A percentile compares a stretch with the other conserved stretches of the same genome.
Conservation (phyloP, 495 filamentous ascomycete genomes). For the Schizothecium vesticola region DNA sequence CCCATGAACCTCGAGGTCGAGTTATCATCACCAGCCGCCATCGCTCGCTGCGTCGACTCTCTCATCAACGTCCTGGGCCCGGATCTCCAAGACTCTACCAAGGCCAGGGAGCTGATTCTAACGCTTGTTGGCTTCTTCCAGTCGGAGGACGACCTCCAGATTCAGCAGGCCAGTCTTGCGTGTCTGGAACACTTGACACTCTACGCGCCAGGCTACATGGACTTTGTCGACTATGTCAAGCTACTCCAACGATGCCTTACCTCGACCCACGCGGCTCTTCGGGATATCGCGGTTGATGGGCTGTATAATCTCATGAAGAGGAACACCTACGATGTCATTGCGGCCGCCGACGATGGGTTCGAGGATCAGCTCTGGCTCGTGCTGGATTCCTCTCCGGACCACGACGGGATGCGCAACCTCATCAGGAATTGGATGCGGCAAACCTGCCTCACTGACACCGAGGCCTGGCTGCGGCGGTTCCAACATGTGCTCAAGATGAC, state of each 20-base stretch:
- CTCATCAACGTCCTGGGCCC: constrained; percentile 94
- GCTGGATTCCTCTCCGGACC: constrained; percentile 68
- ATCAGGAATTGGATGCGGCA: constrained; percentile 88
- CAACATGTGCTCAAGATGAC: constrained; percentile 88
- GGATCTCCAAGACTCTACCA: constrained; percentile 89
- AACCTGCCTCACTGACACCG: constrained; percentile 69
- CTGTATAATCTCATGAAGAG: constrained; percentile 93
- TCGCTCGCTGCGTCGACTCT: constrained; percentile 87
- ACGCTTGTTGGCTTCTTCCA: constrained; percentile 81
- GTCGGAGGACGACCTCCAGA: constrained; percentile 64
- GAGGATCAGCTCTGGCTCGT: constrained; percentile 91
- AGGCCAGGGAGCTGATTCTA: constrained; percentile 83
- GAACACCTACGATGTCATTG: constrained; percentile 72
- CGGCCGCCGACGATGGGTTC: constrained; percentile 64
- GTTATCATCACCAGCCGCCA: constrained; percentile 69
- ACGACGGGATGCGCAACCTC: constrained; percentile 72
- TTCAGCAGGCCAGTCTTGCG: constrained; percentile 69
- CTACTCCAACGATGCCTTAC: constrained; percentile 71
- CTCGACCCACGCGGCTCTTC: constrained; percentile 58
- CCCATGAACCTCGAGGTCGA: constrained; percentile 87
- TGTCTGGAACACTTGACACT: constrained; percentile 89
- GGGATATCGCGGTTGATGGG: constrained; percentile 78
- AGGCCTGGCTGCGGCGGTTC: constrained; percentile 78
- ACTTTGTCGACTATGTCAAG: constrained; percentile 76
- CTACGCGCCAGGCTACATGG: constrained; percentile 82